Percentiles rank a stretch among this genome's conserved stretches.
Conservation (phyloP, 169 alveolate genomes). For the Hepatocystis sp. region DNA sequence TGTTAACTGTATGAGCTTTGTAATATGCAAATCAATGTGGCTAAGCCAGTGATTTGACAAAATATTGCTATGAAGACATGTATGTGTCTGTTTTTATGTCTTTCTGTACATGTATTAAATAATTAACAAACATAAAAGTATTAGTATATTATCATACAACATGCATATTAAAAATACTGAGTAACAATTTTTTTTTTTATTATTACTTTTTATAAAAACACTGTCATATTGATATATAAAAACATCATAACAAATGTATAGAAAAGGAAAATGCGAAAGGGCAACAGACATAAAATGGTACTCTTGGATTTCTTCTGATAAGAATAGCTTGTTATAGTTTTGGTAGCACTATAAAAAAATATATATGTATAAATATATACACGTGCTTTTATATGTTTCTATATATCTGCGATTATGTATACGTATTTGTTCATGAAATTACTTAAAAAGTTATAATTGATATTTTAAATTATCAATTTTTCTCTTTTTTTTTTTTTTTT, state of each 20-base stretch:
- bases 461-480: neutral
- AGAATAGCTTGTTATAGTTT: conserved; percentile 43
- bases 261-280: conserved; percentile 70
- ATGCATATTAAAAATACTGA: too few relatives aligned
- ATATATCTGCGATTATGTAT: neutral
- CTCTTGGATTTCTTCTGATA: conserved; percentile 63
- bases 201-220: conserved; percentile 66
- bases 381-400: neutral
- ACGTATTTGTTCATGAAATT: neutral
- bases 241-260: conserved; percentile 66
- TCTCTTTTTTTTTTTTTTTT: too few relatives aligned
- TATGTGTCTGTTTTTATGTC: too few relatives aligned
- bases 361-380: neutral
- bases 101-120: too few relatives aligned
- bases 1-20: too few relatives aligned
- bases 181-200: too few relatives aligned
- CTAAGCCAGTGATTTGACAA: too few relatives aligned
- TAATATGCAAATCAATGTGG: too few relatives aligned
- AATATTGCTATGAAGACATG: too few relatives aligned
- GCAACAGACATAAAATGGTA: conserved; percentile 70
- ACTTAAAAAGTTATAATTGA: too few relatives aligned
- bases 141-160: too few relatives aligned
- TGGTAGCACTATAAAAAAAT: conserved; percentile 43
- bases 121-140: too few relatives aligned
- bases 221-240: conserved; percentile 73